Evolutionary conservation across 805 yeast species (phyloP).

Genomic region (Blastobotrys americana): DNA sequence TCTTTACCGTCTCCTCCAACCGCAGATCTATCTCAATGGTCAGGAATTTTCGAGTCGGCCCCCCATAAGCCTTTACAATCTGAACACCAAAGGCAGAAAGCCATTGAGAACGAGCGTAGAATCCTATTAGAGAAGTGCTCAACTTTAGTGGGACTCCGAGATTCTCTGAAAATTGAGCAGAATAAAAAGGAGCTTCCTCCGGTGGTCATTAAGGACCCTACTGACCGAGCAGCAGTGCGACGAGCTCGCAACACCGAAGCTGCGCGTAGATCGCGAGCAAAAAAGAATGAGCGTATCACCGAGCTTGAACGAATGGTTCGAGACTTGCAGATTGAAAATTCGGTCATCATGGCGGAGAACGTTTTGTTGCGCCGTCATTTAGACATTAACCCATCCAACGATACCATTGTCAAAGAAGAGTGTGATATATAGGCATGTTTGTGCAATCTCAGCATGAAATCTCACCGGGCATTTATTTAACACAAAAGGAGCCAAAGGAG

Average conservation of each 20-base stretch:
- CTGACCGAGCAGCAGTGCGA: constrained; percentile 62
- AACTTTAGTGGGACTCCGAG: neutral
- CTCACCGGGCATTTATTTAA: too few species aligned
- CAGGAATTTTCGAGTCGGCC: neutral
- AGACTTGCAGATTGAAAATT: constrained; percentile 49
- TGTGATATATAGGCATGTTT: too few species aligned
- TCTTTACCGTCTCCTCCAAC: neutral
- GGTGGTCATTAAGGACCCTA: constrained; percentile 43
- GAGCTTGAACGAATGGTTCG: constrained; percentile 77
- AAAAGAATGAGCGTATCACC: constrained; percentile 80
- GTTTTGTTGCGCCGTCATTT: constrained; percentile 11
- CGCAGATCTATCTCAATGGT: neutral
- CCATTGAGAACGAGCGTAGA: constrained; percentile 7
- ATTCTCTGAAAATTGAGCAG: neutral
- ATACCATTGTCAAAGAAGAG: neutral
- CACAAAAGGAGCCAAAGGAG: too few species aligned
- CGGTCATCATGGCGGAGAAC: constrained; percentile 51
- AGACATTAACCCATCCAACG: neutral
- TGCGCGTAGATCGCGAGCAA: constrained; percentile 89
- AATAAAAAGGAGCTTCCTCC: constrained; percentile 55
- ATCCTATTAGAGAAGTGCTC: constrained; percentile 2
- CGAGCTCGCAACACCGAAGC: constrained; percentile 91
- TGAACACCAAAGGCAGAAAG: too few species aligned
- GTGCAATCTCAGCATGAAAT: too few species aligned
- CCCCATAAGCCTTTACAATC: too few species aligned